Conservation (phyloP, 2,329 filamentous ascomycete genomes). For the Westerdykella ornata region DNA sequence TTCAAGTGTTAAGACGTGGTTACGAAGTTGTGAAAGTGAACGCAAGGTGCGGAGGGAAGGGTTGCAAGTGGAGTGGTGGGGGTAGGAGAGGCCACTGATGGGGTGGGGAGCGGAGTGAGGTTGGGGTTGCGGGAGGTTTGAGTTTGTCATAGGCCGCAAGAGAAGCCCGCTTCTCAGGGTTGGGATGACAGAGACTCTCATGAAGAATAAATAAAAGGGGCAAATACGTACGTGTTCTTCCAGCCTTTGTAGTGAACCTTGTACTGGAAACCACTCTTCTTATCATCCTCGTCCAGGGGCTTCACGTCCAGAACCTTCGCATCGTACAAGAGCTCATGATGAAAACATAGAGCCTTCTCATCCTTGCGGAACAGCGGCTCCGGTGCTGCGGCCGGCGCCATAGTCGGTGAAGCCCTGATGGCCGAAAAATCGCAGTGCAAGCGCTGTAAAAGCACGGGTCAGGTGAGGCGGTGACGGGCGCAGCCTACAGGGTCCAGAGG, state of each 20-base stretch:
- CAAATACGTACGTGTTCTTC: conserved; percentile 79
- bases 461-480: neutral
- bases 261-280: conserved; percentile 74
- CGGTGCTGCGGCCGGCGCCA: conserved; percentile 50
- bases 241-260: conserved; percentile 98
- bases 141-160: conserved; percentile 1
- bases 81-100: neutral
- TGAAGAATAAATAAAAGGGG: neutral
- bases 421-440: conserved; percentile 7
- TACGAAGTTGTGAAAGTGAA: neutral
- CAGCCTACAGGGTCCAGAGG: neutral
- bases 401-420: conserved; percentile 12
- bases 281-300: conserved; percentile 55
- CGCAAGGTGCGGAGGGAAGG: neutral
- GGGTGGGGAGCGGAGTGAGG: neutral
- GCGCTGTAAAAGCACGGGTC: neutral
- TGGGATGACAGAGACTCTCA: conserved; percentile 3
- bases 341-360: conserved; percentile 93
- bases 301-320: conserved; percentile 85
- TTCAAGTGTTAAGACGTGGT: neutral
- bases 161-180: neutral
- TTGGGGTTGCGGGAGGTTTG: neutral
- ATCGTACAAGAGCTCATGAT: conserved; percentile 95
- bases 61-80: neutral
- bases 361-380: conserved; percentile 60